Percentiles rank a stretch among this genome's conserved stretches.
phyloP scores from a whole-genome alignment of 768 basidiomycete genomes.

The Zangia roseola region DNA sequence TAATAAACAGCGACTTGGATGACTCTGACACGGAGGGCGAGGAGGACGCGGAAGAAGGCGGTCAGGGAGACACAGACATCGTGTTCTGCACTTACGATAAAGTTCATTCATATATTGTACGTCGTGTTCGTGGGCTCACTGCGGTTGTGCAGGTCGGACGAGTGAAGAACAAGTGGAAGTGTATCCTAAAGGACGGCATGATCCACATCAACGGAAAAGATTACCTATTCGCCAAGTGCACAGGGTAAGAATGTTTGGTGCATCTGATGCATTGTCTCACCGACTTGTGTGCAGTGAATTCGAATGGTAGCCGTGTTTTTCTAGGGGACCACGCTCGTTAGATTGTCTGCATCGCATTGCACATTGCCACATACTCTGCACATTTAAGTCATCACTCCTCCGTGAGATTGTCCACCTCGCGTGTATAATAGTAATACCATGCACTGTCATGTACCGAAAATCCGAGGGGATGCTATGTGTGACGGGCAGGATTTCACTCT shows the following conservation, averaged over 20 bases:
- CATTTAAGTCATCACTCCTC: constrained; percentile 24
- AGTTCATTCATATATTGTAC: constrained; percentile 43
- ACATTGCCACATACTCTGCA: constrained; percentile 18
- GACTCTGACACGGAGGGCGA: constrained; percentile 89
- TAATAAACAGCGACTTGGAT: constrained; percentile 95
- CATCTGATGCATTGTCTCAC: not conserved
- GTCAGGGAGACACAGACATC: constrained; percentile 78
- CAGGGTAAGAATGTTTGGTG: constrained; percentile 62
- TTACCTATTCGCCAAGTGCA: constrained; percentile 96
- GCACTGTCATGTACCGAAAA: constrained; percentile 4
- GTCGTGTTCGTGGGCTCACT: constrained; percentile 1
- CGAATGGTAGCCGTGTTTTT: constrained; percentile 38
- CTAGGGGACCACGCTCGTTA: constrained; percentile 7
- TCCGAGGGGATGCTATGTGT: constrained; percentile 1
- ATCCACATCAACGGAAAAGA: constrained; percentile 96
- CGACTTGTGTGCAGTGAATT: constrained; percentile 36
- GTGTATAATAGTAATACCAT: constrained; percentile 25
- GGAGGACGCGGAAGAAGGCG: constrained; percentile 78
- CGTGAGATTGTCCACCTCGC: constrained; percentile 14
- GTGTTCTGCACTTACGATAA: constrained; percentile 99
- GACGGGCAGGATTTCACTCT: not conserved
- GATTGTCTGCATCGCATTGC: constrained; percentile 24
- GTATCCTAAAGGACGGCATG: constrained; percentile 95
- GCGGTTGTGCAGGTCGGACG: constrained; percentile 72
- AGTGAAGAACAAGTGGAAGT: constrained; percentile 99